These are phyloP conservation scores for Dendrobium nobile DNA, from an alignment of 106 monocot genomes.

Conservation along the genomic window DNA sequence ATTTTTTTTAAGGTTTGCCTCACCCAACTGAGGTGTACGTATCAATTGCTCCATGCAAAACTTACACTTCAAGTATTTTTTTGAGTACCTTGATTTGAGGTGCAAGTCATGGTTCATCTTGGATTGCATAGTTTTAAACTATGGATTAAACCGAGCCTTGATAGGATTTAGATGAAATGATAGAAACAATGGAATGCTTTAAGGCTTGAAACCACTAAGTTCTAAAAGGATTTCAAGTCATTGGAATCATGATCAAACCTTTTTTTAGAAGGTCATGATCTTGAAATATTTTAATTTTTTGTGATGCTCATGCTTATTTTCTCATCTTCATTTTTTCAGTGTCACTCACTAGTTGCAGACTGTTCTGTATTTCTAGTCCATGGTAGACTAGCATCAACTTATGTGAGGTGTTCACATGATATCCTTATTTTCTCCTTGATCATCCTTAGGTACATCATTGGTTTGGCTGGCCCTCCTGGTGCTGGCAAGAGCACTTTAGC, in stretches of 20 bases:
- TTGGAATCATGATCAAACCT: not conserved
- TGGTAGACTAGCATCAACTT: not conserved
- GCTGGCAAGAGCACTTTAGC: conserved; percentile 74
- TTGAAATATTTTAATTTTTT: not conserved
- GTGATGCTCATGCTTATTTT: not conserved
- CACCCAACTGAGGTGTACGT: too few relatives aligned
- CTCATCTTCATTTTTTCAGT: not conserved
- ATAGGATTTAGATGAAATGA: not conserved
- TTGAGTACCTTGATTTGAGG: too few relatives aligned
- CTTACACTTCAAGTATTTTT: too few relatives aligned
- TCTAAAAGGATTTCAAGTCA: not conserved
- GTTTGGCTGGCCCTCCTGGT: conserved; percentile 85
- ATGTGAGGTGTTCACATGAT: not conserved
- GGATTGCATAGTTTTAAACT: too few relatives aligned
- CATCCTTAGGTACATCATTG: conserved; percentile 48
- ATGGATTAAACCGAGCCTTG: not conserved
- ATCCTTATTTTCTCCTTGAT: not conserved
- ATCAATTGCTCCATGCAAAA: too few relatives aligned
- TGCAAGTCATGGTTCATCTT: too few relatives aligned
- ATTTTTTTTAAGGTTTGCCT: too few relatives aligned
- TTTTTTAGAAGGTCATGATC: not conserved
- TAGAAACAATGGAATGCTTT: not conserved
- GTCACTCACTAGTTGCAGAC: not conserved
- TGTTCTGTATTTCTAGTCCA: not conserved
- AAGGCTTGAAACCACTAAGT: not conserved